Base-by-base conservation (phyloP, 257 asterid genomes). In the Nicotiana sylvestris region DNA sequence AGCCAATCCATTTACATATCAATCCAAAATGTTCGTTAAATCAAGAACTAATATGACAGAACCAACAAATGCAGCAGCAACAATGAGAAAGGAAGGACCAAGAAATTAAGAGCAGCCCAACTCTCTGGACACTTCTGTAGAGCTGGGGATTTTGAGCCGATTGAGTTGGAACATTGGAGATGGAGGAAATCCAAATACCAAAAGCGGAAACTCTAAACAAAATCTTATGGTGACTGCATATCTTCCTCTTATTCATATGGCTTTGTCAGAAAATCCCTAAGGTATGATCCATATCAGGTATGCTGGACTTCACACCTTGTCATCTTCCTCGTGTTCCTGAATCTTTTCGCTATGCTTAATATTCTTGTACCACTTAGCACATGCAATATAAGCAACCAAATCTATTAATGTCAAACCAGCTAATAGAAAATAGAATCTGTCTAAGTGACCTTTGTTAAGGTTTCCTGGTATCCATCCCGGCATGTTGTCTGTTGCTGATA, bases 391-490 rank as follows among this genome's bases (percentile, higher is more conserved):
- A 25, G 92, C 70, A 5, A 87, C 86, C 84, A 96, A 85, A 86
- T 96, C 92, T 8, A 93, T 9, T 7, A 89, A 89, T 2, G 98
- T 96, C 66, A 94, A 69, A 4, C 92, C 97, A 32, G 97, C 99
- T 65, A 96, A 83, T 62, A 96, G 95, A 51, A 94, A 96, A 83
- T 89, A 96, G 67, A 96, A 94, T 74, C 92, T 76, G 81, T 96
- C 99, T 0, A 96, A 80, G 81, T 94, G 98, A 0, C 99, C 99
- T 74, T 83, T 88, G 89, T 96, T 93, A 9, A 94, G 97, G 90
- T 96, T 93, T 17, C 92, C 91, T 0, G 98, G 98, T 61, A 96
- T 96, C 99, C 99, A 96, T 51, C 99, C 99, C 0, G 95, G 95
- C 97, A 89, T 90, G 70, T 89, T 89, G 62, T 93, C 97, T 11